Evolutionary conservation across 2,329 filamentous ascomycete species (phyloP), one percentile per base, ranked within the genome.

Genomic region (Arachnopeziza araneosa): DNA sequence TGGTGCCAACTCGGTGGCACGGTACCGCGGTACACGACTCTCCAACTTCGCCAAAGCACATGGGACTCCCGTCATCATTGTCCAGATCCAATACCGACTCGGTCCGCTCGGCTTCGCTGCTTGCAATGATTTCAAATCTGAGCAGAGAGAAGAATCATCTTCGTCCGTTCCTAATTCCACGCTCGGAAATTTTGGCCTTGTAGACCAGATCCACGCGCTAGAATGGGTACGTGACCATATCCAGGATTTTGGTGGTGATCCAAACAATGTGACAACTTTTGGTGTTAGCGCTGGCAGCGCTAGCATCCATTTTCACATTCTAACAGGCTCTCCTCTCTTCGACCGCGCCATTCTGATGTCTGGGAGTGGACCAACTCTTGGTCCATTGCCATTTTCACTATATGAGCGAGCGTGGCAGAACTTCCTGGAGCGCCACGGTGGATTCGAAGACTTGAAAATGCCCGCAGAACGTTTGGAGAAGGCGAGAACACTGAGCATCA

Each of bases 51-150:
- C 21, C 50, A 52, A 52, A 52, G 21, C 21, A 12, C 50, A 23
- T 80, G 74, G 73, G 36, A 14, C 10, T 2, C 79, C 80, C 8
- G 74, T 89, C 56, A 75, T 89, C 50, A 82, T 77, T 36, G 78
- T 87, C 55, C 82, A 78, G 70, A 81, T 87, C 69, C 83, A 82
- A 72, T 85, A 89, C 61, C 72, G 88, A 12, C 79, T 90, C 53
- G 84, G 85, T 1, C 81, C 83, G 5, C 76, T 91, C 68, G 90
- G 90, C 0, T 92, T 93, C 73, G 72, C 90, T 53, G 79, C 83
- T 23, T 85, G 83, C 1, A 74, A 73, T 24, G 21, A 85, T 80
- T n/a, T 52, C 4, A 44, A 44, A 19, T 44, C 82, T 26, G 75
- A 78, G 17, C 78, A 78, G 44, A 79, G 79, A 56, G 85, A 83